phyloP scores from a whole-genome alignment of 345 rosid genomes.

The Excoecaria cochinchinensis region DNA sequence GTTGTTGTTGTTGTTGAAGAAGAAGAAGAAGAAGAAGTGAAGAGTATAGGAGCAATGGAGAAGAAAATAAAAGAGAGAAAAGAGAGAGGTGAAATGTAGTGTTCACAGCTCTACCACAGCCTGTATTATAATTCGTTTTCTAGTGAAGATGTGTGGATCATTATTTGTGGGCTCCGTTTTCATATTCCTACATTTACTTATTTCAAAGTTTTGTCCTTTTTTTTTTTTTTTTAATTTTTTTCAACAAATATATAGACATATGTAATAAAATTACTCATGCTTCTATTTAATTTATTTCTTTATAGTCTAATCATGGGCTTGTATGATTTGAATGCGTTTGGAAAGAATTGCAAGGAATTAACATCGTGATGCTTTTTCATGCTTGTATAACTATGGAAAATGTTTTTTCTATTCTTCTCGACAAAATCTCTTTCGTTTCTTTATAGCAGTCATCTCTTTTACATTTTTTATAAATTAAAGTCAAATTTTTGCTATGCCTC shows the following conservation, averaged over 20 bases:
- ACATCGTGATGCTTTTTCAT: too few species aligned
- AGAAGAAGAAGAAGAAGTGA: background rate
- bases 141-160: background rate
- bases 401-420: too few species aligned
- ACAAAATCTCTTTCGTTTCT: too few species aligned
- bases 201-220: background rate
- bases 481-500: too few species aligned
- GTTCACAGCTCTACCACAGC: constrained; percentile 54
- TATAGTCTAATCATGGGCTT: too few species aligned
- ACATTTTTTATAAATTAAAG: too few species aligned
- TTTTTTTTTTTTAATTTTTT: background rate
- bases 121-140: constrained; percentile 49
- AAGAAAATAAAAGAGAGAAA: constrained; percentile 8
- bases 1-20: background rate
- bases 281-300: too few species aligned
- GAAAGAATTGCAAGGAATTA: too few species aligned
- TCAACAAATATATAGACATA: background rate
- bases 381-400: too few species aligned
- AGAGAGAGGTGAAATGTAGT: constrained; percentile 31
- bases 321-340: too few species aligned
- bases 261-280: too few species aligned
- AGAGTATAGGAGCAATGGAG: constrained; percentile 4
- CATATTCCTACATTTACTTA: background rate
- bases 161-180: constrained; percentile 30
- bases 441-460: too few species aligned